Evolutionary conservation across 129 eudicot genomes (phyloP).

Genomic region (Escallonia rubra): DNA sequence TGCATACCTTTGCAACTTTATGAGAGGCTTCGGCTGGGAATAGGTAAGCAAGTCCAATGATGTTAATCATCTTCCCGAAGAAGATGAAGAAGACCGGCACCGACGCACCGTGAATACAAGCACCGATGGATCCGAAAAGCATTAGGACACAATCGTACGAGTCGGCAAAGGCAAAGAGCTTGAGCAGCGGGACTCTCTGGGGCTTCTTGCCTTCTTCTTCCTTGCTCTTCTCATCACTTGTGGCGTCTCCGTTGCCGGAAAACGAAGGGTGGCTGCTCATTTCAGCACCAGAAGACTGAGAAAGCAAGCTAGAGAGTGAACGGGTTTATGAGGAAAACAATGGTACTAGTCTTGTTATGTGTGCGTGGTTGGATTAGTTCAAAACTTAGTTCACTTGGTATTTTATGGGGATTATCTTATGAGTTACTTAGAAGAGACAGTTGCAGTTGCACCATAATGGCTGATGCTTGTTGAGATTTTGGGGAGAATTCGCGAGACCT

Average conservation of each 20-base stretch:
- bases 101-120: slow-evolving; percentile 88
- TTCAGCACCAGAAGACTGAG: not conserved
- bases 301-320: too few relatives aligned
- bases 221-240: slow-evolving; percentile 1
- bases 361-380: too few relatives aligned
- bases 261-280: slow-evolving; percentile 22
- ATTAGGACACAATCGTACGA: slow-evolving; percentile 70
- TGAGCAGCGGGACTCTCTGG: slow-evolving; percentile 44
- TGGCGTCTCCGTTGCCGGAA: slow-evolving; percentile 13
- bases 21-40: slow-evolving; percentile 93
- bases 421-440: too few relatives aligned
- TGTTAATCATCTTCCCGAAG: slow-evolving; percentile 83
- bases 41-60: slow-evolving; percentile 90
- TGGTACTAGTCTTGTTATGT: not conserved
- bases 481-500: too few relatives aligned
- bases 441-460: too few relatives aligned
- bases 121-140: slow-evolving; percentile 77
- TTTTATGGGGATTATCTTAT: too few relatives aligned
- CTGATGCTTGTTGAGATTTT: too few relatives aligned
- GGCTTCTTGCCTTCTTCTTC: slow-evolving; percentile 16
- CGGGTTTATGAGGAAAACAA: not conserved
- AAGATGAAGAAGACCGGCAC: slow-evolving; percentile 94
- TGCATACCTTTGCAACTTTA: slow-evolving; percentile 71
- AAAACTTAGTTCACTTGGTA: too few relatives aligned
- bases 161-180: slow-evolving; percentile 79